These are phyloP conservation scores for Wickerhamiella azymoides DNA, from an alignment of 805 yeast species.

Conservation along the genomic window DNA sequence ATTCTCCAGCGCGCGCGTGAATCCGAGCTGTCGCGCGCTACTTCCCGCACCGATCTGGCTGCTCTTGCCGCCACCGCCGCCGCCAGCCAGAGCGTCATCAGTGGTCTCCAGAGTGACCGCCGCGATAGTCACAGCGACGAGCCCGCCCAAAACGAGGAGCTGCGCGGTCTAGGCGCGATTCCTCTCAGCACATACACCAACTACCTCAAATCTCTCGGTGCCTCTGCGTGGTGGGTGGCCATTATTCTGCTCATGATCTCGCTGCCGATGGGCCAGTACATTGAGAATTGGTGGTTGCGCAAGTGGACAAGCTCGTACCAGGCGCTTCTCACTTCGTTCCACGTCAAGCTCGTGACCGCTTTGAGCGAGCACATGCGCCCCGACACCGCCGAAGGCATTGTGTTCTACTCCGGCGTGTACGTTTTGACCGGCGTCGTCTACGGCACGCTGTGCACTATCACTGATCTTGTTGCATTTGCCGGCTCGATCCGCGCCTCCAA, in stretches of 20 bases:
- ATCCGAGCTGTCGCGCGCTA: slow-evolving; percentile 9
- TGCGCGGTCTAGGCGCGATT: slow-evolving; percentile 76
- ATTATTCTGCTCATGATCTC: slow-evolving; percentile 1
- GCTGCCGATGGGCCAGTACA: slow-evolving; percentile 14
- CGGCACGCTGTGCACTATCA: slow-evolving; percentile 41
- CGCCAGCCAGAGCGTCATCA: neutral
- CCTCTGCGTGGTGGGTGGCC: slow-evolving; percentile 35
- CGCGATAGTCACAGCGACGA: slow-evolving; percentile 2
- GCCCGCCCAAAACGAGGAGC: slow-evolving; percentile 30
- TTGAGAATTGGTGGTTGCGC: slow-evolving; percentile 19
- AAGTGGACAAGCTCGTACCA: slow-evolving; percentile 14
- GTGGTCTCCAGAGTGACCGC: neutral
- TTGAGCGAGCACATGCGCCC: slow-evolving; percentile 6
- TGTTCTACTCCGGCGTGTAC: slow-evolving; percentile 57
- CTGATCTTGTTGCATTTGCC: slow-evolving; percentile 46
- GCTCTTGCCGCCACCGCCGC: neutral
- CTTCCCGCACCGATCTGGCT: slow-evolving; percentile 7
- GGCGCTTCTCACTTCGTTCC: neutral
- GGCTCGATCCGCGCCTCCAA: slow-evolving; percentile 73
- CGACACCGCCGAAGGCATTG: slow-evolving; percentile 23
- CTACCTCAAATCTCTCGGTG: slow-evolving; percentile 61
- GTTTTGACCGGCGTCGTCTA: slow-evolving; percentile 52
- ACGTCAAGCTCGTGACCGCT: neutral
- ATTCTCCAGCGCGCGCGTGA: slow-evolving; percentile 24
- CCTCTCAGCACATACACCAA: slow-evolving; percentile 55